Base-by-base conservation (phyloP, 2,329 filamentous ascomycete species). In the Fusarium sulawesiense region DNA sequence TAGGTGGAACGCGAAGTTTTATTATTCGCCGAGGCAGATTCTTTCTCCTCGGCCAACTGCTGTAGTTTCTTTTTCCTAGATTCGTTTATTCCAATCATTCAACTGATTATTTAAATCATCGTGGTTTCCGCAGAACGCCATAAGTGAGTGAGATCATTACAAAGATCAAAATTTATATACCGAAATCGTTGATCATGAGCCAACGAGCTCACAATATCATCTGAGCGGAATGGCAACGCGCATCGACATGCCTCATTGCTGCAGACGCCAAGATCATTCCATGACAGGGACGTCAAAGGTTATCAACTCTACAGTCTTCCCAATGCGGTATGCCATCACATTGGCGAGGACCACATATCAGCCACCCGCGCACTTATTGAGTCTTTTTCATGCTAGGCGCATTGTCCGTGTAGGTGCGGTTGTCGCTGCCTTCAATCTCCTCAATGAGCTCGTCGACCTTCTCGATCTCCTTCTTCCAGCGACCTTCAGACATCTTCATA, bases 401-500 rank as follows among this genome's bases (percentile, higher is more conserved):
- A 4, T 66, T 69, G 72, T 53, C 32, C 18, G 32, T 53, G 16
- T 88, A 88, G 9, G 79, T 81, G 45, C 86, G 83, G 70, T 86
- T 85, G 62, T 88, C 86, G n/a, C 72, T 70, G 49, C 85, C 86
- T 76, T 88, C 86, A 44, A 97, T 92, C 76, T 93, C 87, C 79
- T 90, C 86, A 61, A 94, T 88, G 69, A 94, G 89, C 74, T 84
- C 83, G 80, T 96, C 93, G 14, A 71, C 68, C 29, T 68, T 71
- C 48, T 69, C 53, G n/a, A 71, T 85, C 83, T 97, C 94, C 76
- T 89, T 87, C 76, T 91, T 87, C 93, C 93, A 97, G 78, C 93
- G 91, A 65, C 85, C 86, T 75, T 92, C 83, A 69, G 88, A 92
- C 92, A 96, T 94, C 86, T 97, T 97, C 75, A 88, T 89, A 79